phyloP scores from a whole-genome alignment of 495 filamentous ascomycete species.

The Aspergillus carlsbadensis region DNA sequence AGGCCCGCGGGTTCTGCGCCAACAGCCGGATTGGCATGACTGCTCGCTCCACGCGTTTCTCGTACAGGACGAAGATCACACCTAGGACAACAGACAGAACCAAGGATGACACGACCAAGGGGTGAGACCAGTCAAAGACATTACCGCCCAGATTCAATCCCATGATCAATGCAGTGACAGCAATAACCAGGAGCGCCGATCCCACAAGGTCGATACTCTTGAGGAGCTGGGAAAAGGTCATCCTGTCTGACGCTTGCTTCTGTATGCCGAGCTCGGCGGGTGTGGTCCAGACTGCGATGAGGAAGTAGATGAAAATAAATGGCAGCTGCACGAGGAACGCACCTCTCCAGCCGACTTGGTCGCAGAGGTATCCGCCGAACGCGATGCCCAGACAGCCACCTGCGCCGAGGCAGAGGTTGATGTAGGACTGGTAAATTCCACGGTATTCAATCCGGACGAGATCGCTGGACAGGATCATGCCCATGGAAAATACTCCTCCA shows the following conservation, averaged over 20 bases:
- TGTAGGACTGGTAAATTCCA: conserved; percentile 72
- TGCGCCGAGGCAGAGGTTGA: conserved; percentile 67
- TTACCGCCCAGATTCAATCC: conserved; percentile 80
- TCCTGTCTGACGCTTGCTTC: conserved; percentile 38
- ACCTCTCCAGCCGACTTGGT: conserved; percentile 72
- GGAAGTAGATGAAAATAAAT: conserved; percentile 57
- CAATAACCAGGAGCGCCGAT: conserved; percentile 60
- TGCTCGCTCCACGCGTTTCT: conserved; percentile 58
- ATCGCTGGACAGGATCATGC: conserved; percentile 71
- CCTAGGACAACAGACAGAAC: conserved; percentile 54
- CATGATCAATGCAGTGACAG: conserved; percentile 67
- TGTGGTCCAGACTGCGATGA: conserved; percentile 55
- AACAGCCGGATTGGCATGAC: conserved; percentile 72
- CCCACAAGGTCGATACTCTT: conserved; percentile 67
- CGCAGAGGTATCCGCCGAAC: conserved; percentile 71
- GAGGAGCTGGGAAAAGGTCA: conserved; percentile 57
- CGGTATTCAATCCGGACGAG: conserved; percentile 73
- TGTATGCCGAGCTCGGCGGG: conserved; percentile 60
- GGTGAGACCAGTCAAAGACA: conserved; percentile 69
- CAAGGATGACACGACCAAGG: conserved; percentile 64
- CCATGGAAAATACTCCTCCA: conserved; percentile 71
- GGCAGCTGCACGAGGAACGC: conserved; percentile 70
- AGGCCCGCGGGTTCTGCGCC: conserved; percentile 56
- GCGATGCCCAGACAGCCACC: conserved; percentile 67
- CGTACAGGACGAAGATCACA: conserved; percentile 60